Evolutionary conservation across 805 yeast genomes (phyloP), one percentile per base, ranked within the genome.

Genomic region (Scheffersomyces spartinae): DNA sequence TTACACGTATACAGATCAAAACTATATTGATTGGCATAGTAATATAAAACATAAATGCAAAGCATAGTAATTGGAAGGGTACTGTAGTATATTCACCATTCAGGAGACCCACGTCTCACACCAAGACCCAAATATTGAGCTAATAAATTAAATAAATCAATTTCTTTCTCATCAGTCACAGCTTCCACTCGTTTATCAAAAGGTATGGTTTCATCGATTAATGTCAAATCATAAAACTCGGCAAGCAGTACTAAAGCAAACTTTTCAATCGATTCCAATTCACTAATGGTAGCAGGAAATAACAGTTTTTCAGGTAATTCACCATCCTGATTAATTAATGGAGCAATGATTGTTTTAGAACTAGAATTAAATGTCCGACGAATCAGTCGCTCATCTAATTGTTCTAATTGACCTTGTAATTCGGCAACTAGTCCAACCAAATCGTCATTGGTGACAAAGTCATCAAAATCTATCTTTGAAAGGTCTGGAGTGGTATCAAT

Each of bases 371-470:
- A 67, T 3, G 74, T 56, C 48, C 97, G 64, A 35, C 80, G 64
- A 22, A 81, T 66, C 10, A 79, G 68, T 38, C 94, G 67, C 37
- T 81, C 82, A 44, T 86, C 97, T 17, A 80, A 47, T 13, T 67
- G 58, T 27, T 81, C 86, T 42, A 86, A 62, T 52, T 86, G 96
- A 6, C 82, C 81, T 51, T 86, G 96, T 29, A 86, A 55, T 49
- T 86, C 97, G 7, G 82, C 83, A 9, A 85, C 96, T 23, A 86
- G 60, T 44, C 83, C 88, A 3, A 80, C 80, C 8, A 86, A 55
- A 43, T 88, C 97, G 30, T 81, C 93, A 37, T 82, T 78, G 3
- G 88, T 73, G 18, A 75, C 82, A 35, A 64, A 75, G 34, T 77
- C 83, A 3, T 65, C 46, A 1, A 71, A 66, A 55, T 54, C 29